Base-by-base conservation (phyloP, 768 basidiomycete genomes). In the Amanita rimosa region DNA sequence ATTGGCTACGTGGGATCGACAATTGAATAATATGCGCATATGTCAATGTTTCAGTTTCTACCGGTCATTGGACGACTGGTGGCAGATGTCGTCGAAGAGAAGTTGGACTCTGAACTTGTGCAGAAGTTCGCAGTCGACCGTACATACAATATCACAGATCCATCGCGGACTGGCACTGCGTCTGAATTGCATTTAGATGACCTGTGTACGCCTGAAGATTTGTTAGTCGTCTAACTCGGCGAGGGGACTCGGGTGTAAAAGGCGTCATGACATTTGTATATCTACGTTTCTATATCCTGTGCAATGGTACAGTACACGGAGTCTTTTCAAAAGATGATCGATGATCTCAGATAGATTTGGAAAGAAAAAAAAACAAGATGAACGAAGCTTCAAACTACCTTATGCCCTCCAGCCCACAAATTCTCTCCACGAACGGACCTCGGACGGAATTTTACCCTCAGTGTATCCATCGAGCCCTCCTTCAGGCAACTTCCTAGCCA, bases 361-460 rank as follows among this genome's bases (percentile, higher is more conserved):
- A n/a, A n/a, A n/a, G n/a, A n/a, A n/a, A 43, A 43, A 13, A 27
- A 50, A 40, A 36, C 21, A 37, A 35, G 16, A 13, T n/a, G 7
- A 33, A 26, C 16, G 34, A 37, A 41, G 19, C n/a, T n/a, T n/a
- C n/a, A n/a, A n/a, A n/a, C n/a, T n/a, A n/a, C 33, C 33, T 73
- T 56, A 89, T 33, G 81, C 84, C 46, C 75, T 74, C 52, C 68
- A 67, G 11, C 89, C 89, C 38, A 92, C 79, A 62, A 90, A 97
- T 64, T 94, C 88, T 50, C 78, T 70, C 94, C 94, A 97, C 27
- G 89, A 90, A 57, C 76, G 77, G 58, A 99, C 93, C 64, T 97
- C 95, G 1, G 83, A 73, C 27, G 95, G 95, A 55, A 95, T 84
- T 29, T 72, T 79, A 16, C 93, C 95, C 64, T 97, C 93, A 26